Percentiles rank a stretch among this genome's conserved stretches.
phyloP scores from a whole-genome alignment of 208 protist species.

The Strigomonas galati region DNA sequence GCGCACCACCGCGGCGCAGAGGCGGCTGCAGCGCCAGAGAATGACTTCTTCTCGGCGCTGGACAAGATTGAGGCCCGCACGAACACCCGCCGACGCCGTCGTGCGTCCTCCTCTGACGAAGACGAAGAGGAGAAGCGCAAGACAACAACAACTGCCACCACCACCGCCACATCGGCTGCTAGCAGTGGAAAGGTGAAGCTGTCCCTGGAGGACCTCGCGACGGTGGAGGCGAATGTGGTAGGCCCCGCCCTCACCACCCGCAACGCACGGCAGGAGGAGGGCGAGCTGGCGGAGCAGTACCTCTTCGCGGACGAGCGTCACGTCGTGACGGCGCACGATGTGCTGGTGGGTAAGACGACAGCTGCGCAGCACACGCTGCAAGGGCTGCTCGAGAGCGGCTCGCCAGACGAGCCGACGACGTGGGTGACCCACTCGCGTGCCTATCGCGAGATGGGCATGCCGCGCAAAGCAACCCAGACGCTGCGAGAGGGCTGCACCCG shows the following conservation, averaged over 20 bases:
- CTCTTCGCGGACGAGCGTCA: slow-evolving; percentile 65
- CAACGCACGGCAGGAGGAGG: slow-evolving; percentile 62
- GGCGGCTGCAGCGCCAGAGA: slow-evolving; percentile 12
- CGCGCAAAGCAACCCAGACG: slow-evolving; percentile 51
- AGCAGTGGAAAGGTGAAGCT: slow-evolving; percentile 21
- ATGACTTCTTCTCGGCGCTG: slow-evolving; percentile 43
- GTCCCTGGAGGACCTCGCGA: slow-evolving; percentile 40
- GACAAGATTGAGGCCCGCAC: slow-evolving; percentile 50
- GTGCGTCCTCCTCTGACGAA: neutral
- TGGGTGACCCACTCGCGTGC: slow-evolving; percentile 81
- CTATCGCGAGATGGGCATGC: slow-evolving; percentile 68
- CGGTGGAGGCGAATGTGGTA: neutral
- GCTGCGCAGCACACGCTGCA: slow-evolving; percentile 42
- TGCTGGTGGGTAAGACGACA: slow-evolving; percentile 37
- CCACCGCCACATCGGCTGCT: neutral
- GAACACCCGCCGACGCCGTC: slow-evolving; percentile 11
- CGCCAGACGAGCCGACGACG: slow-evolving; percentile 71
- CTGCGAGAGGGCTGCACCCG: slow-evolving; percentile 64
- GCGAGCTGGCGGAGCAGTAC: slow-evolving; percentile 63
- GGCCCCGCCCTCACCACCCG: slow-evolving; percentile 31
- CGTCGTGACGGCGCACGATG: slow-evolving; percentile 62
- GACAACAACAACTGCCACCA: neutral
- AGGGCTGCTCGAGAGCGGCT: slow-evolving; percentile 58
- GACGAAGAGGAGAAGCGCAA: neutral
- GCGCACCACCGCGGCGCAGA: neutral